Percentiles rank a stretch among this genome's conserved stretches.
Evolutionary conservation across 345 rosid species (phyloP).

Genomic region (Hibiscus syriacus): DNA sequence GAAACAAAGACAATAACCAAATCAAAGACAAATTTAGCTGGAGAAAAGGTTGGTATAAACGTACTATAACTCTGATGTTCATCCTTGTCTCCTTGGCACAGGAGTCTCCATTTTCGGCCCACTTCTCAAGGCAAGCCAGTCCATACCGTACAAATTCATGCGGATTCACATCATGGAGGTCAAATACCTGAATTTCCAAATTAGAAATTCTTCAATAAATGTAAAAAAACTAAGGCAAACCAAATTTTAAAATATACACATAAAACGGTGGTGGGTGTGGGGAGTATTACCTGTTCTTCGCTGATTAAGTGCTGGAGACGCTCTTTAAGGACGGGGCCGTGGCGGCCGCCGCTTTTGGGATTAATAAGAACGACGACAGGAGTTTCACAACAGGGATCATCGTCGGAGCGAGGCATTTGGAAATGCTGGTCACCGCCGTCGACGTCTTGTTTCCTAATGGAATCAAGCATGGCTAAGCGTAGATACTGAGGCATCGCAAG

Average conservation of each 20-base stretch:
- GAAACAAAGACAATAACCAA: neutral
- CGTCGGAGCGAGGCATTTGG: constrained; percentile 1
- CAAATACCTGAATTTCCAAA: constrained; percentile 59
- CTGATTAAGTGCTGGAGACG: constrained; percentile 69
- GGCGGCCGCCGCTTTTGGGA: constrained; percentile 76
- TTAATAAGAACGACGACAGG: constrained; percentile 83
- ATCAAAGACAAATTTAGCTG: neutral
- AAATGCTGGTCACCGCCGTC: constrained; percentile 20
- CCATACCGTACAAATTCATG: constrained; percentile 70
- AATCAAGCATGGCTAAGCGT: constrained; percentile 52
- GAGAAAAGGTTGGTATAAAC: constrained; percentile 11
- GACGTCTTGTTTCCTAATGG: constrained; percentile 45
- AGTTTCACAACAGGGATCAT: constrained; percentile 35
- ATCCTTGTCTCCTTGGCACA: constrained; percentile 79
- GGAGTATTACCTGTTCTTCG: constrained; percentile 51
- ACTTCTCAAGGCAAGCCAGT: constrained; percentile 68
- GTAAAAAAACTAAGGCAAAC: neutral
- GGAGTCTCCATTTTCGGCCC: constrained; percentile 56
- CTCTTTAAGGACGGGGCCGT: constrained; percentile 61
- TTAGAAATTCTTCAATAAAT: neutral
- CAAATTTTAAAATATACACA: neutral
- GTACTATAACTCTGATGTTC: constrained; percentile 76
- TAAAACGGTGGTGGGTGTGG: neutral
- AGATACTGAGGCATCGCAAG: constrained; percentile 63
- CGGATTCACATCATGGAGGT: constrained; percentile 74